Evolutionary conservation across 495 filamentous ascomycete species (phyloP).

Genomic region (Aspergillus panamensis): DNA sequence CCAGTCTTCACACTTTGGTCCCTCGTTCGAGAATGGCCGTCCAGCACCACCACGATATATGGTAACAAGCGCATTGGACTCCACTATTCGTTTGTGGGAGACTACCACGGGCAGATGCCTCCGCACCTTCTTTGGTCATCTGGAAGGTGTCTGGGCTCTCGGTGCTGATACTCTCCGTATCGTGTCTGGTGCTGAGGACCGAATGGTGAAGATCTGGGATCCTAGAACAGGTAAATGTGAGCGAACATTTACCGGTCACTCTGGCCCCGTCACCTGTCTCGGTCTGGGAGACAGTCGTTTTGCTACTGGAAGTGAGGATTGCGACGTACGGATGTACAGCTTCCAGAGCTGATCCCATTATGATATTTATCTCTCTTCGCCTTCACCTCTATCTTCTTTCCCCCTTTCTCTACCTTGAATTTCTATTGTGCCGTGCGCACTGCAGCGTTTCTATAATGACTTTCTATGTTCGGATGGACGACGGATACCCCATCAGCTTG

Average conservation of each 20-base stretch:
- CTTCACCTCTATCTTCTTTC: constrained; percentile 3
- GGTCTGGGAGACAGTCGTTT: constrained; percentile 83
- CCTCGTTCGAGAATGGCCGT: constrained; percentile 56
- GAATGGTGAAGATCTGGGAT: constrained; percentile 97
- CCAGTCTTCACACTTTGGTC: constrained; percentile 53
- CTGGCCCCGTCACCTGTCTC: constrained; percentile 86
- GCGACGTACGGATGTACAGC: constrained; percentile 81
- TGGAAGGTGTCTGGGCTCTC: constrained; percentile 94
- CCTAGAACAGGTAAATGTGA: constrained; percentile 85
- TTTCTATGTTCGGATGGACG: constrained; percentile 16
- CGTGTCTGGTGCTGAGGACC: constrained; percentile 85
- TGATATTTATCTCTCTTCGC: constrained; percentile 8
- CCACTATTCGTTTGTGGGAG: constrained; percentile 92
- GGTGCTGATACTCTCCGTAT: constrained; percentile 87
- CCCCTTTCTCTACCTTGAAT: not conserved
- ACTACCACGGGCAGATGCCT: constrained; percentile 74
- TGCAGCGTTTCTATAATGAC: constrained; percentile 5
- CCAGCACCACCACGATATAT: constrained; percentile 81
- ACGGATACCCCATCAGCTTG: constrained; percentile 14
- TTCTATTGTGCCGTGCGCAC: no score
- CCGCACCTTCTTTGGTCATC: constrained; percentile 91
- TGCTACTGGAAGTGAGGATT: constrained; percentile 89
- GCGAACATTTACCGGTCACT: constrained; percentile 84
- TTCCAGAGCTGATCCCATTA: constrained; percentile 53
- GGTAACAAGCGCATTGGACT: constrained; percentile 85